Percentiles rank a stretch among this genome's conserved stretches.
These are phyloP conservation scores for Rubia balearica DNA, from an alignment of 305 asterid species.

Conservation along the genomic window DNA sequence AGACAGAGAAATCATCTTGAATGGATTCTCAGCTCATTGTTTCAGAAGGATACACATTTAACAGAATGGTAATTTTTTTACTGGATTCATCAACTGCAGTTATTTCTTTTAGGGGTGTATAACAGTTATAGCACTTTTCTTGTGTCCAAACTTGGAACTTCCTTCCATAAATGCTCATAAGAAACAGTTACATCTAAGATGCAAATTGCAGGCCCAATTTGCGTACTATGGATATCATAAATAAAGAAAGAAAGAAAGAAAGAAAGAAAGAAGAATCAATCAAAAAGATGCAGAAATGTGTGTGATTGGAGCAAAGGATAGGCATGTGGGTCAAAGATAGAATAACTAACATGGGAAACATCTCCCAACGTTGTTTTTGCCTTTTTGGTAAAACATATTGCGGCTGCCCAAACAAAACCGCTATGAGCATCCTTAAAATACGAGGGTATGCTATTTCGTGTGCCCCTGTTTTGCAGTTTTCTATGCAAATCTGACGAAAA, in stretches of 20 bases:
- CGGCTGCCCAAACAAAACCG: conserved; percentile 23
- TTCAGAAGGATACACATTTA: not conserved
- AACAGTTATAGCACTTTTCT: not conserved
- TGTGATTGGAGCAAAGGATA: not conserved
- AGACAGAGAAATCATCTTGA: not conserved
- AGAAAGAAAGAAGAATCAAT: not conserved
- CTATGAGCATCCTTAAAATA: conserved; percentile 3
- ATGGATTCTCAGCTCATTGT: not conserved
- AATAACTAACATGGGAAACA: not conserved
- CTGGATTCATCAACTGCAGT: not conserved
- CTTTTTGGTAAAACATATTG: not conserved
- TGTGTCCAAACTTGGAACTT: not conserved
- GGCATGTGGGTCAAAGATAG: conserved; percentile 2
- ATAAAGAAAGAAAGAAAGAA: not conserved
- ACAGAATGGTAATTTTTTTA: not conserved
- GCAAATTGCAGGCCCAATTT: conserved; percentile 4
- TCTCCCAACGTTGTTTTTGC: not conserved
- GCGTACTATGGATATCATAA: not conserved
- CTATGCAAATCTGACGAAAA: conserved; percentile 11
- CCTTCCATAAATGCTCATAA: not conserved
- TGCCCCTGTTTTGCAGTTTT: conserved; percentile 7
- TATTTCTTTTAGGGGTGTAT: not conserved
- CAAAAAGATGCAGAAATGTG: not conserved
- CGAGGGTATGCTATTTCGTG: conserved; percentile 6
- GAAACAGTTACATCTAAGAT: not conserved